Evolutionary conservation across 192 early-diverging fungal species (phyloP), one percentile per base, ranked within the genome.

Genomic region (Spizellomyces sp.): DNA sequence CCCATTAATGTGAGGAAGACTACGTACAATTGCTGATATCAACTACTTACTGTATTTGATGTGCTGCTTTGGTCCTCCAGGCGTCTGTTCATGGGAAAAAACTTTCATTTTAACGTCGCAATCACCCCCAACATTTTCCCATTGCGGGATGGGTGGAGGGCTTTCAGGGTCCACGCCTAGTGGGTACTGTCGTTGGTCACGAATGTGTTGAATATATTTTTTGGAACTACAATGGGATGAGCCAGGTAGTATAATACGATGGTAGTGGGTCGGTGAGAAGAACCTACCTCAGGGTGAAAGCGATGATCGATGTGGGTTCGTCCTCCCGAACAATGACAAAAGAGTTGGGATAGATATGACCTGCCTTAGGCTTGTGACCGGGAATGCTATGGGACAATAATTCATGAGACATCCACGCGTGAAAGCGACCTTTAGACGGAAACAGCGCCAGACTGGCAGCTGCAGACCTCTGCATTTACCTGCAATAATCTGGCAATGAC

Each of bases 1-100:
- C 9, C n/a, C 50, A 48, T 42, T 48, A 12, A 65, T 5, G 43
- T 46, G 27, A 65, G 27, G 27, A n/a, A n/a, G 14, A 15, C 17
- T 19, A 54, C 52, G 52, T n/a, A 54, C 52, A 3, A 0, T n/a
- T 54, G 27, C 27, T 36, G 27, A 0, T 0, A 36, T 36, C 27
- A 9, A 15, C 10, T 22, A 71, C 87, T 78, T 77, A 89, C 88
- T 80, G 59, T 83, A 70, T 64, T 87, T 85, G 58, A 88, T 68
- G 71, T 89, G 88, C 41, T 82, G 84, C 62, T 70, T 52, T 19
- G 68, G 58, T 9, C 44, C 48, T 5, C 42, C 45, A 4, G 15
- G 12, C n/a, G 17, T 46, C 42, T 7, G 14, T 42, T 75, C 67
- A 63, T 71, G 66, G 14, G 70, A 52, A 55, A 76, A 76, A 19